Conservation (phyloP, 2,329 filamentous ascomycete genomes). For the Periconia sp. region DNA sequence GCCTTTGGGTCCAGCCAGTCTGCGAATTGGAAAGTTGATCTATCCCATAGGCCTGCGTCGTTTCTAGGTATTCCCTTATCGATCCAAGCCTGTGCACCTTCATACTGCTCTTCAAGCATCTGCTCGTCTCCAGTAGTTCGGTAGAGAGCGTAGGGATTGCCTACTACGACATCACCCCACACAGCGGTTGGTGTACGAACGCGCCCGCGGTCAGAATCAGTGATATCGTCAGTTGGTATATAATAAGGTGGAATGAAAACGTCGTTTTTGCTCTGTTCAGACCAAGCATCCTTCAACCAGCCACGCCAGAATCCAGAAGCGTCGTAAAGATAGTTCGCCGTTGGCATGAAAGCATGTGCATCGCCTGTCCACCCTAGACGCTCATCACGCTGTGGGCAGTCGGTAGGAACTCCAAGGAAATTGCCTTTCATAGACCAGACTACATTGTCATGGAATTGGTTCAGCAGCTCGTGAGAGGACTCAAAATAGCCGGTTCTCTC, state of each 20-base stretch:
- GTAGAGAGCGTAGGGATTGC: constrained; percentile 46
- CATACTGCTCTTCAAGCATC: constrained; percentile 45
- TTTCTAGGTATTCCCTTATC: constrained; percentile 42
- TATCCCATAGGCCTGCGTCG: constrained; percentile 44
- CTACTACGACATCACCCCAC: constrained; percentile 49
- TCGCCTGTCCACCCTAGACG: constrained; percentile 62
- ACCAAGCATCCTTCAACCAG: constrained; percentile 58
- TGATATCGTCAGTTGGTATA: constrained; percentile 16
- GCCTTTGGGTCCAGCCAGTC: constrained; percentile 52
- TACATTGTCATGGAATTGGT: constrained; percentile 62
- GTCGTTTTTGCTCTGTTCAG: constrained; percentile 38
- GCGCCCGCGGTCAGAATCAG: constrained; percentile 6
- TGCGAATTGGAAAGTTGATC: constrained; percentile 42
- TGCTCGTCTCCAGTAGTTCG: constrained; percentile 39
- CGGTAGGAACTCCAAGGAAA: constrained; percentile 54
- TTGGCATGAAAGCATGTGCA: constrained; percentile 57
- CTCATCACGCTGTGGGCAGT: constrained; percentile 64
- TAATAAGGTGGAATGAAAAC: constrained; percentile 26
- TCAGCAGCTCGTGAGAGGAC: constrained; percentile 60
- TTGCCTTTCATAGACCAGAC: constrained; percentile 65
- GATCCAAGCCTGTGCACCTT: constrained; percentile 45
- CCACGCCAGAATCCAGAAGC: constrained; percentile 56
- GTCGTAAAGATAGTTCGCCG: constrained; percentile 61
- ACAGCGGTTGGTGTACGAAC: constrained; percentile 37
- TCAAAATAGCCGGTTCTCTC: constrained; percentile 56